A percentile compares a stretch with the other conserved stretches of the same genome.
Conservation (phyloP, 108 stramenopile genomes). For the Nitzschia inconspicua region DNA sequence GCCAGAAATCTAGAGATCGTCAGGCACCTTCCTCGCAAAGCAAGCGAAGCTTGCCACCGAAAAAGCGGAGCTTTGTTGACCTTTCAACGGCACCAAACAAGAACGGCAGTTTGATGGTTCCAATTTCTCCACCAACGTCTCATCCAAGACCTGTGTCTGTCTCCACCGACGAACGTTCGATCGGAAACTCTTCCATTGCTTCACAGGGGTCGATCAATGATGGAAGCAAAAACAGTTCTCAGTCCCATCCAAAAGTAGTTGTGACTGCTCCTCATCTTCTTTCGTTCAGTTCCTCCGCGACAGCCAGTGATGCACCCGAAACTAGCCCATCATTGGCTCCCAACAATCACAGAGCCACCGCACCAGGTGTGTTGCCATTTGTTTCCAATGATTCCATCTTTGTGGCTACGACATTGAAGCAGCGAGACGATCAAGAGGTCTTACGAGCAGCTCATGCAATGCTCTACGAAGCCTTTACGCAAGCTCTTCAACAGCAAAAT, state of each 20-base stretch:
- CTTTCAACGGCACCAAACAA: background rate
- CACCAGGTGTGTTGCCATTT: slow-evolving; percentile 9
- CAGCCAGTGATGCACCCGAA: background rate
- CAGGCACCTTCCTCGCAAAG: slow-evolving; percentile 1
- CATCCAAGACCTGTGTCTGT: background rate
- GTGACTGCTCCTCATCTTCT: background rate
- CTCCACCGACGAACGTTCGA: slow-evolving; percentile 3
- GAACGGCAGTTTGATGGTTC: background rate
- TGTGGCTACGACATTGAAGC: slow-evolving; percentile 19
- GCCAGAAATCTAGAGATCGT: slow-evolving; percentile 58
- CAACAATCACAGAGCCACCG: background rate
- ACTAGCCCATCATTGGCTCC: background rate
- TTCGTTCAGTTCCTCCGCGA: background rate
- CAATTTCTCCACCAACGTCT: background rate
- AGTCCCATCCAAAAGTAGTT: too few species aligned
- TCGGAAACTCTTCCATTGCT: background rate
- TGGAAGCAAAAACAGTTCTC: too few species aligned
- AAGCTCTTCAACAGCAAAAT: too few species aligned
- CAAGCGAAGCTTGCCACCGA: slow-evolving; percentile 12
- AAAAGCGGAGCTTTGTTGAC: slow-evolving; percentile 6
- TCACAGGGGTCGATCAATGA: background rate
- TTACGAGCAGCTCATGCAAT: slow-evolving; percentile 32
- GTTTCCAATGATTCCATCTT: slow-evolving; percentile 36
- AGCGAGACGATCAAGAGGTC: slow-evolving; percentile 30
- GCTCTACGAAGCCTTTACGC: slow-evolving; percentile 43